Percentiles rank a stretch among this genome's conserved stretches.
phyloP scores from a whole-genome alignment of 805 yeast genomes.

The Zygosaccharomyces bailii region DNA sequence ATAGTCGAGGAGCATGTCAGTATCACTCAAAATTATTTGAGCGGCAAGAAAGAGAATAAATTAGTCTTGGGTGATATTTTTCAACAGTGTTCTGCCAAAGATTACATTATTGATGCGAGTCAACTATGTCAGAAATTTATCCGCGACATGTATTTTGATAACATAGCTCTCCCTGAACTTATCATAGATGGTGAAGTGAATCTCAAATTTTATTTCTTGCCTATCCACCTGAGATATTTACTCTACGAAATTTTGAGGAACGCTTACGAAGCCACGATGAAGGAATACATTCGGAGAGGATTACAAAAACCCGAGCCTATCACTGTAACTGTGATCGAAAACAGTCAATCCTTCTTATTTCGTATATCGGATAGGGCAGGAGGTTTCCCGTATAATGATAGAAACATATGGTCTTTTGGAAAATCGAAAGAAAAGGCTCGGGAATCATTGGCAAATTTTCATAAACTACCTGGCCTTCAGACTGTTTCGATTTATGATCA shows the following conservation, averaged over 20 bases:
- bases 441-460: constrained; percentile 60
- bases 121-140: constrained; percentile 49
- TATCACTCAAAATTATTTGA: constrained; percentile 59
- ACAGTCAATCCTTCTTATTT: constrained; percentile 64
- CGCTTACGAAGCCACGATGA: constrained; percentile 76
- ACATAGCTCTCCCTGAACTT: constrained; percentile 65
- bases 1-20: constrained; percentile 89
- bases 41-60: constrained; percentile 40
- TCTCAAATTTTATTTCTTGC: constrained; percentile 74
- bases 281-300: constrained; percentile 39
- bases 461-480: constrained; percentile 61
- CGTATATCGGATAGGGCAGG: constrained; percentile 90
- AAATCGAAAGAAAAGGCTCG: constrained; percentile 60
- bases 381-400: constrained; percentile 59
- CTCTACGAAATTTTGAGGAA: constrained; percentile 86
- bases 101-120: constrained; percentile 58
- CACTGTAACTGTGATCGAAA: constrained; percentile 67
- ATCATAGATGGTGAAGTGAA: constrained; percentile 69
- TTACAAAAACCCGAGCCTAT: constrained; percentile 61
- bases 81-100: constrained; percentile 69
- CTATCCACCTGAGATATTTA: constrained; percentile 80
- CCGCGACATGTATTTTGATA: constrained; percentile 48
- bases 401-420: constrained; percentile 82
- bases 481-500: constrained; percentile 36
- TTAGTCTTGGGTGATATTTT: constrained; percentile 77